phyloP scores from a whole-genome alignment of 75 land plant genomes.

The Pseudotsuga menziesii region DNA sequence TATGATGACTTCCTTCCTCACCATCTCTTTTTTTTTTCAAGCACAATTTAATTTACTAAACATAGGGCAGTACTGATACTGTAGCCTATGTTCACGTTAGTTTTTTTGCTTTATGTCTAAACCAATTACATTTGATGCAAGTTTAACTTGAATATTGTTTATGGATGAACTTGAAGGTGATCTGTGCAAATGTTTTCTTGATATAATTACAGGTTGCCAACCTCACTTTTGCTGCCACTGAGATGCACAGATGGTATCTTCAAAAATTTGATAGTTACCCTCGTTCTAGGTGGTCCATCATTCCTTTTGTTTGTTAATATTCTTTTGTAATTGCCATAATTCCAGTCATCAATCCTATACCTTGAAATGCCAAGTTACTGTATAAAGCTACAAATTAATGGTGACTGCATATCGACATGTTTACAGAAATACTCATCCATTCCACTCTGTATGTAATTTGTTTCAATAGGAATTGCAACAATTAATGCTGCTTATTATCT shows the following conservation, averaged over 20 bases:
- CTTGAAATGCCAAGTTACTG: not conserved
- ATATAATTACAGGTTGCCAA: slow-evolving; percentile 41
- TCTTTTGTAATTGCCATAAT: slow-evolving; percentile 2
- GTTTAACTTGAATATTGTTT: not conserved
- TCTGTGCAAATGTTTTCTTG: not conserved
- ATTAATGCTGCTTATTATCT: not conserved
- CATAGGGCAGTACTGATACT: not conserved
- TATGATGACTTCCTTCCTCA: slow-evolving; percentile 13
- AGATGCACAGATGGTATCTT: slow-evolving; percentile 64
- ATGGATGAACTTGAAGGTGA: not conserved
- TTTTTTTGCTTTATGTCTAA: not conserved
- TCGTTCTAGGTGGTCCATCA: slow-evolving; percentile 30
- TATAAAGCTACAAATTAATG: not conserved
- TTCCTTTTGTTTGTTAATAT: slow-evolving; percentile 41
- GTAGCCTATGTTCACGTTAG: not conserved
- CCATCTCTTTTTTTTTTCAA: not conserved
- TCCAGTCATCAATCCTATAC: not conserved
- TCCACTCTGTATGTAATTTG: not conserved
- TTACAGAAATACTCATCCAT: not conserved
- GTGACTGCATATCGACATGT: not conserved
- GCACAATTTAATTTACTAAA: not conserved
- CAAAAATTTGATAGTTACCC: slow-evolving; percentile 61
- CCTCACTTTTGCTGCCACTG: slow-evolving; percentile 53
- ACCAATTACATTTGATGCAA: not conserved
- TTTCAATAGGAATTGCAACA: not conserved